Conservation (phyloP, 306 rosid species). For the Ammopiptanthus mongolicus region DNA sequence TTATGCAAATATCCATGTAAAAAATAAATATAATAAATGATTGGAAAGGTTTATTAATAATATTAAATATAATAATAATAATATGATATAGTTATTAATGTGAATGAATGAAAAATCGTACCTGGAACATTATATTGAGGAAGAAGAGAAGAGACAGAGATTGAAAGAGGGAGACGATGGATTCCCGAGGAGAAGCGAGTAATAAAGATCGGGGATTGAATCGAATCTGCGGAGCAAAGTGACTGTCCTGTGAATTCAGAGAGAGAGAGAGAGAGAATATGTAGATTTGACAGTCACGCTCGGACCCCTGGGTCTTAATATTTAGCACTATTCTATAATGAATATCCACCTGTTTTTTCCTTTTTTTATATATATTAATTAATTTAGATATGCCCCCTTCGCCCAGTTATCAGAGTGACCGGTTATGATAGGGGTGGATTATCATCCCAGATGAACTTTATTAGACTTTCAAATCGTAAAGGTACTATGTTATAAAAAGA, state of each 20-base stretch:
- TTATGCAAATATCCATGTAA: neutral
- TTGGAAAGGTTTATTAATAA: neutral
- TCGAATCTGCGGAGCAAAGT: slow-evolving; percentile 64
- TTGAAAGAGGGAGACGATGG: slow-evolving; percentile 50
- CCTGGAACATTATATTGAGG: slow-evolving; percentile 75
- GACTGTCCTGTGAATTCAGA: slow-evolving; percentile 36
- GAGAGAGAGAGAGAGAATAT: slow-evolving; percentile 52
- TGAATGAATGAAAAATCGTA: slow-evolving; percentile 33
- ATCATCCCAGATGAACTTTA: too few species aligned
- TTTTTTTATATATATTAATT: neutral
- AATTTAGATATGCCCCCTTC: slow-evolving; percentile 24
- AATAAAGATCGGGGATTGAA: slow-evolving; percentile 60
- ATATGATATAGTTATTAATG: too few species aligned
- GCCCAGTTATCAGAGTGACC: too few species aligned
- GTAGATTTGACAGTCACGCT: slow-evolving; percentile 97
- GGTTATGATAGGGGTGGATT: too few species aligned
- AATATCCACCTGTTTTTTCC: slow-evolving; percentile 34
- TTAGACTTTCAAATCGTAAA: too few species aligned
- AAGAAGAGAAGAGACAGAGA: slow-evolving; percentile 35
- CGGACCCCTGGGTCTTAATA: slow-evolving; percentile 50
- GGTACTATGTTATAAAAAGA: too few species aligned
- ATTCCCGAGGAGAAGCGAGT: slow-evolving; percentile 49
- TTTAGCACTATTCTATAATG: slow-evolving; percentile 32
- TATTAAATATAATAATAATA: neutral
- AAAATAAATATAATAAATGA: neutral